Evolutionary conservation across 208 protist genomes (phyloP).

Genomic region (Strigomonas galati): DNA sequence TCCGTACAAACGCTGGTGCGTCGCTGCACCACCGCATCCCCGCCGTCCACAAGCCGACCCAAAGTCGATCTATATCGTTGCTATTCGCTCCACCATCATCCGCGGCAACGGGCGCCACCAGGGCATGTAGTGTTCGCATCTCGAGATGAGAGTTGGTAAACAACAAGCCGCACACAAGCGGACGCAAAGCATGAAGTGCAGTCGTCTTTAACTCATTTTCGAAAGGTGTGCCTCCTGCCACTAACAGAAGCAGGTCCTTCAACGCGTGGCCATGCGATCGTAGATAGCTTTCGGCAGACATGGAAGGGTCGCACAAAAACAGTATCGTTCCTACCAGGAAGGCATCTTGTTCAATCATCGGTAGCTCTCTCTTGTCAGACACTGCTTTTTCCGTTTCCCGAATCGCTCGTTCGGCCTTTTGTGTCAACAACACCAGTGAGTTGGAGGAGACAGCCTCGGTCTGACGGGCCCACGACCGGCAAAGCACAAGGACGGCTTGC

Average conservation of each 20-base stretch:
- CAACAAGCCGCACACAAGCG: background rate
- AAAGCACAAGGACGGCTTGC: background rate
- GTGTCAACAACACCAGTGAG: background rate
- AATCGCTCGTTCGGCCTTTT: background rate
- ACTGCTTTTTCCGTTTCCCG: background rate
- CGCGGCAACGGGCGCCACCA: background rate
- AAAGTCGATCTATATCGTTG: background rate
- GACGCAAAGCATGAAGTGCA: background rate
- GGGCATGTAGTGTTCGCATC: background rate
- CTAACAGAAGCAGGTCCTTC: background rate
- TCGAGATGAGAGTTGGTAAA: background rate
- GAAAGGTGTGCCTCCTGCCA: too few species aligned
- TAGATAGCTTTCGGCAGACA: background rate
- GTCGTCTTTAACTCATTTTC: background rate
- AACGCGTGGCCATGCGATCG: background rate
- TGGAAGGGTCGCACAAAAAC: background rate
- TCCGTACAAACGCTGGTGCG: background rate
- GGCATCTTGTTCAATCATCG: background rate
- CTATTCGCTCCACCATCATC: too few species aligned
- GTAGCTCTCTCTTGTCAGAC: background rate
- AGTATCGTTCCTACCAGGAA: background rate
- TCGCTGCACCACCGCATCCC: background rate
- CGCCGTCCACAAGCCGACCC: background rate
- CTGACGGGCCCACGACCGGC: too few species aligned
- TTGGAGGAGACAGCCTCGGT: background rate